Evolutionary conservation across 371 early-diverging fungal genomes (phyloP).

Genomic region (Blakeslea trispora): DNA sequence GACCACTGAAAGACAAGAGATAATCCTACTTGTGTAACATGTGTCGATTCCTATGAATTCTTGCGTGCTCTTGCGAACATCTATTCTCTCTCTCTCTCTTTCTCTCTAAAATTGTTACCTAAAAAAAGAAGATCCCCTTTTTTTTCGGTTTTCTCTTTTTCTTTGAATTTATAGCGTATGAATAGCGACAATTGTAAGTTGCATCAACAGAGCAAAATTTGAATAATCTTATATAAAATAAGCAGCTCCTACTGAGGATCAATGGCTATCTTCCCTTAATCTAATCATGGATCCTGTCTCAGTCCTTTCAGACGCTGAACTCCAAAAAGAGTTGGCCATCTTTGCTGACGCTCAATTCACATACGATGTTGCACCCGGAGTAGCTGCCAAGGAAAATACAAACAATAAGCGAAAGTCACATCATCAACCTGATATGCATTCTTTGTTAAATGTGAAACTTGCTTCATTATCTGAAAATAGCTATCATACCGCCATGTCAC

Average conservation of each 20-base stretch:
- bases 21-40: constrained; percentile 13
- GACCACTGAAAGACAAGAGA: constrained; percentile 8
- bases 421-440: constrained; percentile 22
- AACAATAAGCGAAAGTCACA: constrained; percentile 1
- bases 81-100: background rate
- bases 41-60: constrained; percentile 11
- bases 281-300: constrained; percentile 36
- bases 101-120: background rate
- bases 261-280: constrained; percentile 35
- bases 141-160: constrained; percentile 6
- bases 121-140: background rate
- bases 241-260: constrained; percentile 14
- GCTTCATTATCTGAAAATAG: constrained; percentile 25
- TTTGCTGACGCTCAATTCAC: constrained; percentile 62
- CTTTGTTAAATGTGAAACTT: constrained; percentile 26
- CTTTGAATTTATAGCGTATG: background rate
- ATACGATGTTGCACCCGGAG: constrained; percentile 50
- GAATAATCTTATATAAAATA: constrained; percentile 13
- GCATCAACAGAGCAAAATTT: background rate
- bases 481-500: constrained; percentile 23
- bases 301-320: constrained; percentile 38
- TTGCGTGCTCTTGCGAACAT: constrained; percentile 25
- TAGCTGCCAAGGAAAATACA: constrained; percentile 41
- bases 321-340: constrained; percentile 40
- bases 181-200: constrained; percentile 7